Conservation (phyloP, 2,329 filamentous ascomycete genomes). For the Stemphylium beticola region DNA sequence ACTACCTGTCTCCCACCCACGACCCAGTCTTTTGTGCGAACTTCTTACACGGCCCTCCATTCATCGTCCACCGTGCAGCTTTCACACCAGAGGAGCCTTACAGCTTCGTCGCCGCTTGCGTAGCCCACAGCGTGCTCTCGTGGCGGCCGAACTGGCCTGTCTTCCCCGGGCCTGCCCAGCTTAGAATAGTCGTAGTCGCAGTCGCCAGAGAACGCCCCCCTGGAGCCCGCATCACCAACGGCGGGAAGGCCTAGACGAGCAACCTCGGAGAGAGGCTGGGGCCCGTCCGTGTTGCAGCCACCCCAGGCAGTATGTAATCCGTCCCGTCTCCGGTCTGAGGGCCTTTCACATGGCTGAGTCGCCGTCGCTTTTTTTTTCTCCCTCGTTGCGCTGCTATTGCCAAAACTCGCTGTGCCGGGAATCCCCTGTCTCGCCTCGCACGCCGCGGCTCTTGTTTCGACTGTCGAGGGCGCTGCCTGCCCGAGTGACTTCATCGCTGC, state of each 20-base stretch:
- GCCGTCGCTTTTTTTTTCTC: neutral
- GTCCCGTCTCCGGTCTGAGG: conserved; percentile 8
- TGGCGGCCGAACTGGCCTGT: conserved; percentile 7
- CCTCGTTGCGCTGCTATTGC: neutral
- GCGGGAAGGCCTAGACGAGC: conserved; percentile 25
- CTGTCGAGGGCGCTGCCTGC: neutral
- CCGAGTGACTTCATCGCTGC: conserved; percentile 3
- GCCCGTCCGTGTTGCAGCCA: conserved; percentile 6
- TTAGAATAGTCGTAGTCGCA: neutral
- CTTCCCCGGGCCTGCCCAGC: conserved; percentile 15
- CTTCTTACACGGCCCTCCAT: too few relatives aligned
- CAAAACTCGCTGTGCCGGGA: neutral
- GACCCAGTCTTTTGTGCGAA: too few relatives aligned
- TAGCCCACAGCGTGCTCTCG: neutral
- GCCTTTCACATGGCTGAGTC: conserved; percentile 5
- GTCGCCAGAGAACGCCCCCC: conserved; percentile 17
- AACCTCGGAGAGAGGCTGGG: conserved; percentile 14
- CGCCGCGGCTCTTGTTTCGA: conserved; percentile 7
- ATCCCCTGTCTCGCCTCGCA: conserved; percentile 8
- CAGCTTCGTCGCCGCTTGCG: too few relatives aligned
- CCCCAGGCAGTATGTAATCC: conserved; percentile 10
- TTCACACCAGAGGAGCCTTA: neutral
- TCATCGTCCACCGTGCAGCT: neutral
- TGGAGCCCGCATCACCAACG: conserved; percentile 23
- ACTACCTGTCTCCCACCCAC: conserved; percentile 3